Evolutionary conservation across 2,329 filamentous ascomycete species (phyloP), one percentile per base, ranked within the genome.

Genomic region (Clonostachys sp.): DNA sequence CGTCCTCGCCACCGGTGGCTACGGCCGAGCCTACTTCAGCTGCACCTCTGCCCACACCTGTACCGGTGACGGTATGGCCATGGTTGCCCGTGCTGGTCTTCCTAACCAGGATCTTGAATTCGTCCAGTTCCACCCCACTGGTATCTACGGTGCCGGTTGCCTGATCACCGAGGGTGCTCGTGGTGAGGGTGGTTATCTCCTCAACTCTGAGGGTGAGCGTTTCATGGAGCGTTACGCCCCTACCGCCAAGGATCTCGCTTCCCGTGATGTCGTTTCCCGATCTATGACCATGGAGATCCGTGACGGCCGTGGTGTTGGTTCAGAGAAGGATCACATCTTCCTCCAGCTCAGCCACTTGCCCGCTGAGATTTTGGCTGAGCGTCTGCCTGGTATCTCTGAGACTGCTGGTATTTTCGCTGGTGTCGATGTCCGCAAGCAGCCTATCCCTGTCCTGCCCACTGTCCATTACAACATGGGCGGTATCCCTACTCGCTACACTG

Each of bases 381-480:
- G 94, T 78, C 86, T 99, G 51, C 92, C 92, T 48, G 92, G 92
- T 83, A 99, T 99, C 68, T 96, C 92, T 38, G 94, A 99, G 79
- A 99, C 94, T 34, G 94, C 92, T 46, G 91, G 89, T 59, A 97
- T 97, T 63, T 99, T 99, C 72, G 81, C 92, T 51, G 92, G 94
- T 74, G 91, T 99, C 60, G 94, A 99, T 68, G 92, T 99, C 58
- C 87, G 85, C 64, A 96, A 96, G 78, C 89, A 96, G 74, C 92
- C 92, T 55, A 97, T 97, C 59, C 92, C 92, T 52, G 92, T 97
- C 56, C 80, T 97, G 53, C 92, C 92, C 49, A 97, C 92, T 41
- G 92, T 96, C 57, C 91, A 99, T 80, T 99, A 99, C 82, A 96
- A 96, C 81, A 99, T 97, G 94, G 92, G 92, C 72, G 92, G 94